Percentiles rank a stretch among this genome's conserved stretches.
Conservation (phyloP, 495 filamentous ascomycete species). For the Alectoria sarmentosa region DNA sequence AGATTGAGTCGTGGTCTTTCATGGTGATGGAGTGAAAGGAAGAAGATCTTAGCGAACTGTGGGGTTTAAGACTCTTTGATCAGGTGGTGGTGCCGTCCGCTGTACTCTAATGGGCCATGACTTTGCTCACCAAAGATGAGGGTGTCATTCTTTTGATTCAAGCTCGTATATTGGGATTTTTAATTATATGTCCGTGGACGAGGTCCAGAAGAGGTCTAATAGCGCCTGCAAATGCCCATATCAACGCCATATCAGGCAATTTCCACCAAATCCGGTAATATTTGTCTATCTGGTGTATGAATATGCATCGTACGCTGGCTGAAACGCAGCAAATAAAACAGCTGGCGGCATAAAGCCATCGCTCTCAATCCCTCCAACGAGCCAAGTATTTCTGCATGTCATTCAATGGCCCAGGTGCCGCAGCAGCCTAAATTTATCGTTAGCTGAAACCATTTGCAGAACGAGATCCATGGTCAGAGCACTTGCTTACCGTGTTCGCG, state of each 20-base stretch:
- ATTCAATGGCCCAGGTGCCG: conserved; percentile 41
- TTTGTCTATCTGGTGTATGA: conserved; percentile 2
- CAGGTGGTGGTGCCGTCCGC: neutral
- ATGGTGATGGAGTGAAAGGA: conserved; percentile 4
- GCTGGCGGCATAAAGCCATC: neutral
- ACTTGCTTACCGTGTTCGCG: conserved; percentile 57
- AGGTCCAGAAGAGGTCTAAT: neutral
- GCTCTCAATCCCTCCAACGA: conserved; percentile 50
- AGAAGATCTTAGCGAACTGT: neutral
- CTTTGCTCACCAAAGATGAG: neutral
- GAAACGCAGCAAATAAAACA: conserved; percentile 13
- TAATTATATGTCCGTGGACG: neutral
- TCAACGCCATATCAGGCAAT: conserved; percentile 9
- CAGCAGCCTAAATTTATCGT: conserved; percentile 32
- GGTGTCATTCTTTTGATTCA: neutral
- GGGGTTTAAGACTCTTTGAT: neutral
- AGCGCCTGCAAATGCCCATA: conserved; percentile 5
- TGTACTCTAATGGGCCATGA: neutral
- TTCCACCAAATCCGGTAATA: neutral
- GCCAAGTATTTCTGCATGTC: conserved; percentile 53
- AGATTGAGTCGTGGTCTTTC: conserved; percentile 28
- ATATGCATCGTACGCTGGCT: neutral
- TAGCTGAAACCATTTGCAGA: conserved; percentile 6
- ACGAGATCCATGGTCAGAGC: neutral
- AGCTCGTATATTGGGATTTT: neutral